Evolutionary conservation across 768 basidiomycete genomes (phyloP).

Genomic region (Guyanaporus albipodus): DNA sequence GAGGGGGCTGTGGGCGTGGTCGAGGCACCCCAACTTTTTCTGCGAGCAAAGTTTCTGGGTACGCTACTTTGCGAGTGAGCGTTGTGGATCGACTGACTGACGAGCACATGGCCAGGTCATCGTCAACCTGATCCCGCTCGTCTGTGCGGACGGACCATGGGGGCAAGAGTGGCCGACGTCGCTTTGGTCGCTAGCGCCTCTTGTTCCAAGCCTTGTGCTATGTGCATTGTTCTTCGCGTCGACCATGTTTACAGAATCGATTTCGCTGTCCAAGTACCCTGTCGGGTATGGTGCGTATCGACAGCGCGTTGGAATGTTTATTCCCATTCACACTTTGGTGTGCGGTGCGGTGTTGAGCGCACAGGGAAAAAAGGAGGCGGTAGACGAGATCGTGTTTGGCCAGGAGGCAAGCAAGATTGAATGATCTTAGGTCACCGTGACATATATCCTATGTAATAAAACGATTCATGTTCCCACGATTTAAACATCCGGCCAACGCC

Average conservation of each 20-base stretch:
- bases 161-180: conserved; percentile 23
- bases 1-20: conserved; percentile 80
- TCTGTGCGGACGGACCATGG: conserved; percentile 37
- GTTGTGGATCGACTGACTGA: conserved; percentile 1
- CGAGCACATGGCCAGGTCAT: conserved; percentile 46
- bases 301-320: conserved; percentile 78
- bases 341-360: conserved; percentile 40
- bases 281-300: conserved; percentile 68
- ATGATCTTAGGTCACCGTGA: too few relatives aligned
- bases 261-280: conserved; percentile 72
- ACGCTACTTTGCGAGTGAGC: conserved; percentile 17
- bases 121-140: conserved; percentile 62
- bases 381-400: conserved; percentile 45
- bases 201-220: conserved; percentile 58
- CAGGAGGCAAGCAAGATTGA: conserved; percentile 26
- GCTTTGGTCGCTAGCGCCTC: conserved; percentile 30
- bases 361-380: conserved; percentile 34
- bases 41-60: conserved; percentile 92
- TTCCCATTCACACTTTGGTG: conserved; percentile 43
- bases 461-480: too few relatives aligned
- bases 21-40: conserved; percentile 88
- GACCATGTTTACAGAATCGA: conserved; percentile 76
- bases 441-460: too few relatives aligned
- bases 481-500: too few relatives aligned
- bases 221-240: conserved; percentile 74